phyloP scores from a whole-genome alignment of 2,329 filamentous ascomycete genomes.

The Fusarium ambrosium region DNA sequence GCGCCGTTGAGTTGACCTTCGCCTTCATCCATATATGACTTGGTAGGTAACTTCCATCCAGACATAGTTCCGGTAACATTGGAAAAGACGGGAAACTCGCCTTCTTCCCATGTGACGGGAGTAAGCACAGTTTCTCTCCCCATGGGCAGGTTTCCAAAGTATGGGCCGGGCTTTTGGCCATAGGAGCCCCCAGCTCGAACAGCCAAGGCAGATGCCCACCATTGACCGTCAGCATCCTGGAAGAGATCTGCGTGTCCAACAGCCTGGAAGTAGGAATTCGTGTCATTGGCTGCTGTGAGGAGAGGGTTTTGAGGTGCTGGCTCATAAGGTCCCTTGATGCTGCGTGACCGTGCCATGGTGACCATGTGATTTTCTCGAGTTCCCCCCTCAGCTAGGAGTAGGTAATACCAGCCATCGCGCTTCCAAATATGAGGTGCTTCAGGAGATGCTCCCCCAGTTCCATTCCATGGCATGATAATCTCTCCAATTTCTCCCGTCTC shows the following conservation, averaged over 20 bases:
- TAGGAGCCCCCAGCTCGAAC: conserved; percentile 37
- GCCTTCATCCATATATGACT: conserved; percentile 4
- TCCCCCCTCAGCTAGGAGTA: conserved; percentile 64
- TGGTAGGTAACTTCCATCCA: conserved; percentile 47
- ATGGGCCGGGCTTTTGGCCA: conserved; percentile 27
- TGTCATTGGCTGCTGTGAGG: conserved; percentile 56
- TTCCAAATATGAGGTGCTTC: conserved; percentile 63
- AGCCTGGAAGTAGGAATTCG: conserved; percentile 56
- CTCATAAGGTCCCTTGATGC: conserved; percentile 60
- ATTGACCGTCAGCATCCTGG: conserved; percentile 49
- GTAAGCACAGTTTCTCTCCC: conserved; percentile 66
- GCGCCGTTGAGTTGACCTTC: conserved; percentile 16
- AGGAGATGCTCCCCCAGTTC: conserved; percentile 55
- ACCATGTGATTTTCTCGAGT: conserved; percentile 58
- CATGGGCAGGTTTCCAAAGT: conserved; percentile 61
- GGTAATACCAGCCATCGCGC: conserved; percentile 61
- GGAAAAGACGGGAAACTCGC: conserved; percentile 60
- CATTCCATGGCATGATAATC: conserved; percentile 57
- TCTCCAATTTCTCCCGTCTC: conserved; percentile 51
- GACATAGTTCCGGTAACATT: conserved; percentile 44
- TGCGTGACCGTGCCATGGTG: conserved; percentile 58
- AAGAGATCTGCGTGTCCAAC: conserved; percentile 62
- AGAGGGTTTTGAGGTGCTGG: conserved; percentile 59
- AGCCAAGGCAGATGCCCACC: conserved; percentile 35
- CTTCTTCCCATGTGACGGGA: conserved; percentile 62